Conservation (phyloP, 2,329 filamentous ascomycete species). For the Dothideomycetidae sp. region DNA sequence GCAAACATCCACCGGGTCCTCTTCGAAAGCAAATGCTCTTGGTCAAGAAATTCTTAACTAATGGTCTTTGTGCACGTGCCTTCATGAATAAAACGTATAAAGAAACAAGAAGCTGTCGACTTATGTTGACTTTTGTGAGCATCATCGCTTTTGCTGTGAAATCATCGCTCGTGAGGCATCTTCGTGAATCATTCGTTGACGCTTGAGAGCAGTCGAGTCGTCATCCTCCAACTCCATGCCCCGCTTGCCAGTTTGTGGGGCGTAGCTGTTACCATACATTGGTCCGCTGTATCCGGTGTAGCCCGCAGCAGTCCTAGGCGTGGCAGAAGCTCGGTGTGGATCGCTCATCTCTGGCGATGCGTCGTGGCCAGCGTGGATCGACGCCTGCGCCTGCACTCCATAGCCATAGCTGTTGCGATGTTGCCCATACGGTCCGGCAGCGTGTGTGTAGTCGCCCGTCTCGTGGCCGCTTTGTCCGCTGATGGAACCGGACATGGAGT, state of each 20-base stretch:
- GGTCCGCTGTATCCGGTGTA: constrained; percentile 70
- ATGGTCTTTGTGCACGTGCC: no score
- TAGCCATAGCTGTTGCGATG: constrained; percentile 68
- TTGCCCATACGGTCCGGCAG: constrained; percentile 54
- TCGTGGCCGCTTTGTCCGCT: constrained; percentile 37
- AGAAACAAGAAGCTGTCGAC: no score
- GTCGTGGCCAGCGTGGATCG: constrained; percentile 61
- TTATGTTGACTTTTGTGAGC: no score
- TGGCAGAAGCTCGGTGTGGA: constrained; percentile 68
- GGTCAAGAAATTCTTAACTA: no score
- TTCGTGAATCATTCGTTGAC: constrained; percentile 7
- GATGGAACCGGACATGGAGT: constrained; percentile 49
- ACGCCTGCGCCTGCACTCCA: constrained; percentile 25
- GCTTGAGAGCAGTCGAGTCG: constrained; percentile 5
- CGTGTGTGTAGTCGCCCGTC: constrained; percentile 68
- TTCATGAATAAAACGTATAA: no score
- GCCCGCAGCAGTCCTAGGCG: constrained; percentile 62
- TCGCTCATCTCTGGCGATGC: constrained; percentile 70
- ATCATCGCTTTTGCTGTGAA: constrained; percentile 10
- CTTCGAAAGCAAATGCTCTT: no score
- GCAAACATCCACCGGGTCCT: no score
- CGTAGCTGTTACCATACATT: constrained; percentile 34
- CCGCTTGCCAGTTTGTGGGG: constrained; percentile 39
- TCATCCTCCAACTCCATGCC: constrained; percentile 45
- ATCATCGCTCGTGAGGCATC: constrained; percentile 9